Percentiles rank a stretch among this genome's conserved stretches.
phyloP scores from a whole-genome alignment of 2,329 filamentous ascomycete genomes.

The Curvularia hawaiiensis region DNA sequence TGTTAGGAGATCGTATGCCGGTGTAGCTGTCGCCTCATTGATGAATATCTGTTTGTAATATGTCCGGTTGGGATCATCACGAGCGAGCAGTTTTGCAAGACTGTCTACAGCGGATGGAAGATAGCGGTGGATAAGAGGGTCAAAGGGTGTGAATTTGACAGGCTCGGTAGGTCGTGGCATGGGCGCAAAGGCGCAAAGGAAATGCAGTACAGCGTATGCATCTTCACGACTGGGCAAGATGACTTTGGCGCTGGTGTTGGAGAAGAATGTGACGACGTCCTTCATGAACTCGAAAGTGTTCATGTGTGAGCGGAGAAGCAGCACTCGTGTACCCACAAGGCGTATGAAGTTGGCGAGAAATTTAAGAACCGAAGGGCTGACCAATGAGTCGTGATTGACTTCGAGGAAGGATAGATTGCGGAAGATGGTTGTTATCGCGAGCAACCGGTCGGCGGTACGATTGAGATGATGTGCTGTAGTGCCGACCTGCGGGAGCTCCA shows the following conservation, averaged over 20 bases:
- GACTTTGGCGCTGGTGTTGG: conserved; percentile 81
- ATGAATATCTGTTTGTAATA: conserved; percentile 84
- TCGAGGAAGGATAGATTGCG: conserved; percentile 89
- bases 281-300: conserved; percentile 98
- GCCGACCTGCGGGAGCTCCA: conserved; percentile 75
- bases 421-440: conserved; percentile 90
- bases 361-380: conserved; percentile 77
- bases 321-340: conserved; percentile 85
- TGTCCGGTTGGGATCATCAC: conserved; percentile 89
- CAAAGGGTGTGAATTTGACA: conserved; percentile 80
- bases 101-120: conserved; percentile 88
- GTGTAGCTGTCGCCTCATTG: conserved; percentile 67
- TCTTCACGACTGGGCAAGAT: conserved; percentile 87
- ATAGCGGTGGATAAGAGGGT: conserved; percentile 82
- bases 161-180: conserved; percentile 67
- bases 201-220: conserved; percentile 82
- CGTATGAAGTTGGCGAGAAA: conserved; percentile 84
- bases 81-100: conserved; percentile 86
- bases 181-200: conserved; percentile 89
- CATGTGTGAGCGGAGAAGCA: conserved; percentile 78
- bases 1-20: conserved; percentile 80
- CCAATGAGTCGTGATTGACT: conserved; percentile 76
- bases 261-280: conserved; percentile 85
- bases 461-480: conserved; percentile 81
- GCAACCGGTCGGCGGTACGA: conserved; percentile 81